Evolutionary conservation across 108 stramenopile genomes (phyloP).

Genomic region (Thalassiosira profunda): DNA sequence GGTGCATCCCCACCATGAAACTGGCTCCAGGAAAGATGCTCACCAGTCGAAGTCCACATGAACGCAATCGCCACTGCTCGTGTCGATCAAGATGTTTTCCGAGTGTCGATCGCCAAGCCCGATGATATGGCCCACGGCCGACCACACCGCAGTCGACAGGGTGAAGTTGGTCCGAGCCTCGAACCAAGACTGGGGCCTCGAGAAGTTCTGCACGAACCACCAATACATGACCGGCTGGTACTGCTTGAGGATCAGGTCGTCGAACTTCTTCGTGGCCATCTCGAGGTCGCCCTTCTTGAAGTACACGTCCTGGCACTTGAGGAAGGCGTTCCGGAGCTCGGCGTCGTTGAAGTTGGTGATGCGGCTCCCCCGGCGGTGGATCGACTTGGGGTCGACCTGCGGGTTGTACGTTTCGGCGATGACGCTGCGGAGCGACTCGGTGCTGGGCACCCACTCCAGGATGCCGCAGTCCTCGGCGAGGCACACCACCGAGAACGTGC

Average conservation of each 20-base stretch:
- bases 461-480: conserved; percentile 98
- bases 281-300: conserved; percentile 71
- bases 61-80: conserved; percentile 92
- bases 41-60: conserved; percentile 99
- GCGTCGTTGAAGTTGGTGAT: conserved; percentile 68
- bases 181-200: conserved; percentile 96
- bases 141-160: conserved; percentile 92
- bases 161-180: conserved; percentile 96
- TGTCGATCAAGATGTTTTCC: conserved; percentile 98
- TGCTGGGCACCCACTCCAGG: conserved; percentile 98
- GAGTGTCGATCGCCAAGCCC: conserved; percentile 98
- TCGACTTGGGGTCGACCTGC: conserved; percentile 60
- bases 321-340: conserved; percentile 63
- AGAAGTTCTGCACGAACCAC: conserved; percentile 97
- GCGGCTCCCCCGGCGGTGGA: conserved; percentile 58
- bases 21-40: conserved; percentile 11
- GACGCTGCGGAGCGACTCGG: conserved; percentile 84
- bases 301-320: conserved; percentile 76
- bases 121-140: conserved; percentile 97
- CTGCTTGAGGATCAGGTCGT: conserved; percentile 56
- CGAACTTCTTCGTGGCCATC: conserved; percentile 69
- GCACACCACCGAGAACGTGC: conserved; percentile 98
- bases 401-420: conserved; percentile 83
- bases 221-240: conserved; percentile 94
- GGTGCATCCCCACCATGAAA: neutral